Base-by-base conservation (phyloP, 2,329 filamentous ascomycete species). In the Hypoxylon sp. region DNA sequence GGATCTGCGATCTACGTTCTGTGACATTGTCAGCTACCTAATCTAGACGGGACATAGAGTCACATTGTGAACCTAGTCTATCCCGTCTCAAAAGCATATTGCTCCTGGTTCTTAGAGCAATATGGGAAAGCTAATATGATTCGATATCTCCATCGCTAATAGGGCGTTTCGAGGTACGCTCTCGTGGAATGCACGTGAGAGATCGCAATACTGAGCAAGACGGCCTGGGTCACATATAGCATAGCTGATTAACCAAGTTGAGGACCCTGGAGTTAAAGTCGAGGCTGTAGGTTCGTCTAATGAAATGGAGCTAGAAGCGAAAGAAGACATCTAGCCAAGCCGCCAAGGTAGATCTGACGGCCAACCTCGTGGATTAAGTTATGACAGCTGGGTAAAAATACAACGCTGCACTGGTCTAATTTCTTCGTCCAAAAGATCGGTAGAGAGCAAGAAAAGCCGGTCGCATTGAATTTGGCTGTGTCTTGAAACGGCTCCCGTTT, bases 401-500 rank as follows among this genome's bases (percentile, higher is more conserved):
- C 37, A 8, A 5, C 26, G 23, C 17, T 6, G n/a, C 47, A 35
- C 15, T 40, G 24, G 45, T 21, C 37, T 41, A 55, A 61, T 20
- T 31, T 9, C 6, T 40, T 26, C 52, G 29, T 11, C 8, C 9
- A 27, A 11, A 27, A 46, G 27, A 31, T n/a, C n/a, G n/a, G n/a
- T n/a, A 33, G n/a, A 15, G 15, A 24, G 41, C 51, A 37, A 21
- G n/a, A 27, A 48, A 17, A 43, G 37, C 42, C 29, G 35, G 8
- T n/a, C 20, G 59, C 53, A 62, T 59, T 27, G 51, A 64, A 26
- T 40, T 46, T 51, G 53, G 27, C 38, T 42, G 29, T 41, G 54
- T 48, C 48, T 33, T 62, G 59, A 64, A 64, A 64, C 62, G 21
- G 35, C 42, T 51, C 29, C 27, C 40, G 60, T 64, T 53, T 58